Evolutionary conservation across 495 filamentous ascomycete species (phyloP).

Genomic region (Pyrenopolyporus hunteri): DNA sequence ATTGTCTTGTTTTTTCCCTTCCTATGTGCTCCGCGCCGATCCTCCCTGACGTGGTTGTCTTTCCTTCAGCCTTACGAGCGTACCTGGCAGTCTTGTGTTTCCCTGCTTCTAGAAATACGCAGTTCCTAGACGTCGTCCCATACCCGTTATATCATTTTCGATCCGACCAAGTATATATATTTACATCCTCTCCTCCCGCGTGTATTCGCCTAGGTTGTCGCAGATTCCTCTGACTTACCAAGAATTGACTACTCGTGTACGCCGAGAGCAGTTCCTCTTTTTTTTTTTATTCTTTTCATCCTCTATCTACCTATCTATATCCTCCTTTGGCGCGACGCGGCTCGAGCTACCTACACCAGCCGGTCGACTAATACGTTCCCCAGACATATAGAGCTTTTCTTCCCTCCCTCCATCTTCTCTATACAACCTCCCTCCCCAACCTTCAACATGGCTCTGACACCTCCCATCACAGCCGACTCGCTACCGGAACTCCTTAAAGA

Average conservation of each 20-base stretch:
- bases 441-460: slow-evolving; percentile 28
- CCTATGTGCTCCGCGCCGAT: neutral
- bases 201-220: neutral
- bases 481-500: slow-evolving; percentile 69
- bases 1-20: too few species aligned
- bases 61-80: neutral
- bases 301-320: too few species aligned
- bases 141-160: neutral
- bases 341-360: neutral
- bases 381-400: neutral
- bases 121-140: too few species aligned
- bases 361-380: neutral
- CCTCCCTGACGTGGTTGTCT: neutral
- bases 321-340: neutral
- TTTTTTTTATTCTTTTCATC: neutral
- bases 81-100: too few species aligned
- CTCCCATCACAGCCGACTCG: slow-evolving; percentile 61
- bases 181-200: neutral
- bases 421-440: neutral
- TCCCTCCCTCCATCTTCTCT: neutral
- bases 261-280: slow-evolving; percentile 11
- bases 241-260: slow-evolving; percentile 8
- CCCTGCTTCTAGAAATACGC: too few species aligned
- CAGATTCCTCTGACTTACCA: neutral
- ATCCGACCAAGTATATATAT: neutral